Evolutionary conservation across 208 protist genomes (phyloP).

Genomic region (Balamuthia mandrillaris): DNA sequence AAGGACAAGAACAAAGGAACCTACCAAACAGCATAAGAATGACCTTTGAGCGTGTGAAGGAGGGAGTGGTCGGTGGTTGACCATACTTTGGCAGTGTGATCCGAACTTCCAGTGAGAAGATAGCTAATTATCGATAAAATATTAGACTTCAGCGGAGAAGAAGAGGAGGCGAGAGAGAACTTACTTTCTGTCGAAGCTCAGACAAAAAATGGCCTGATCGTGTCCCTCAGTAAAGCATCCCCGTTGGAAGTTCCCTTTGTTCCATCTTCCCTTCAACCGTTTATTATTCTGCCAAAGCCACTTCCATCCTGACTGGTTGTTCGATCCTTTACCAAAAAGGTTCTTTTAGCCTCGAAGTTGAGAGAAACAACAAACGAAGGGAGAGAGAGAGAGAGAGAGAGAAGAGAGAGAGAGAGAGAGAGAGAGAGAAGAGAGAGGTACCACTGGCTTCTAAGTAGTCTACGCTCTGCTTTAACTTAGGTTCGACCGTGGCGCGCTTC

Average conservation of each 20-base stretch:
- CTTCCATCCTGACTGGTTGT: background rate
- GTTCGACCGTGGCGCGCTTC: too few species aligned
- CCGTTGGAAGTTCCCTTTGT: background rate
- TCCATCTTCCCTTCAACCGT: background rate
- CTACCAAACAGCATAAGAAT: conserved; percentile 25
- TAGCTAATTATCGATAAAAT: background rate
- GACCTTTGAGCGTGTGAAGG: background rate
- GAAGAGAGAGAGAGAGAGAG: background rate
- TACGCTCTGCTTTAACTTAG: too few species aligned
- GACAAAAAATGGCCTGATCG: conserved; percentile 16
- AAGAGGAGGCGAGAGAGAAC: background rate
- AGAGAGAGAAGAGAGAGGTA: background rate
- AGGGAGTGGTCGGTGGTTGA: background rate
- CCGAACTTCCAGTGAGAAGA: conserved; percentile 1
- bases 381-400: background rate
- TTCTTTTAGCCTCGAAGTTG: background rate
- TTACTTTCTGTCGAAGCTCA: background rate
- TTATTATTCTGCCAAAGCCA: too few species aligned
- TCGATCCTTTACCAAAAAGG: background rate
- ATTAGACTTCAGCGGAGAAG: background rate
- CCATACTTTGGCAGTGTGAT: conserved; percentile 9
- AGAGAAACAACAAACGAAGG: background rate
- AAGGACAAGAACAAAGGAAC: background rate
- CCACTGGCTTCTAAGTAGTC: too few species aligned
- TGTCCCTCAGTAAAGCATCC: background rate